These are phyloP conservation scores for Pezicula radicicola DNA, from an alignment of 2,329 filamentous ascomycete genomes.

Conservation along the genomic window DNA sequence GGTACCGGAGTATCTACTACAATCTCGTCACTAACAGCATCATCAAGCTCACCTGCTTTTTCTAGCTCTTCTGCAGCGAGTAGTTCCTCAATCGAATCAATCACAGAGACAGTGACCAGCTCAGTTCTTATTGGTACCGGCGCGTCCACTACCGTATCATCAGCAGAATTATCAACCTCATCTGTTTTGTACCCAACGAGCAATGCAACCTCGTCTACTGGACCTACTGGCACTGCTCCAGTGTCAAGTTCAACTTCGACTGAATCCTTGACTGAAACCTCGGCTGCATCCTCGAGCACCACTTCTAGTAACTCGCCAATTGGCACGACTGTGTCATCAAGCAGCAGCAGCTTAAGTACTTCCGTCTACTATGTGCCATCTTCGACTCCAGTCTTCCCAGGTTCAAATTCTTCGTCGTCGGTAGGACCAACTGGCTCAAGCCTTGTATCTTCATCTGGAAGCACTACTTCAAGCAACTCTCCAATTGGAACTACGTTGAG, in stretches of 20 bases:
- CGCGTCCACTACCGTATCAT: no score
- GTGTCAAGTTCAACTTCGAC: neutral
- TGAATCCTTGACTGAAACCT: no score
- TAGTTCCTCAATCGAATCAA: no score
- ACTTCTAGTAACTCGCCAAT: neutral
- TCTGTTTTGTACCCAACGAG: neutral
- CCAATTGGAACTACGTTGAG: slow-evolving; percentile 1
- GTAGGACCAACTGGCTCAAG: neutral
- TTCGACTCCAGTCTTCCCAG: neutral
- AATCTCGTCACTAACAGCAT: no score
- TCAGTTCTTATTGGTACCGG: no score
- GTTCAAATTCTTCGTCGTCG: neutral
- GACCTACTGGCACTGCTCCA: neutral
- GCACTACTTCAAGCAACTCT: neutral
- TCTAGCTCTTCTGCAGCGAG: no score
- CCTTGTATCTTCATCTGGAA: neutral
- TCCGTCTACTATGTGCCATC: neutral
- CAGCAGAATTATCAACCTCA: neutral
- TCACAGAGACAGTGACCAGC: no score
- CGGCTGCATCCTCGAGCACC: neutral
- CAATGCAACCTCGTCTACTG: neutral
- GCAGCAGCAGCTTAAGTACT: neutral
- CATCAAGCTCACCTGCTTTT: neutral
- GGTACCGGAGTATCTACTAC: neutral
- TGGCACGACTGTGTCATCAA: neutral